These are phyloP conservation scores for Geotrichum restrictum DNA, from an alignment of 1,139 yeast species.

Conservation along the genomic window DNA sequence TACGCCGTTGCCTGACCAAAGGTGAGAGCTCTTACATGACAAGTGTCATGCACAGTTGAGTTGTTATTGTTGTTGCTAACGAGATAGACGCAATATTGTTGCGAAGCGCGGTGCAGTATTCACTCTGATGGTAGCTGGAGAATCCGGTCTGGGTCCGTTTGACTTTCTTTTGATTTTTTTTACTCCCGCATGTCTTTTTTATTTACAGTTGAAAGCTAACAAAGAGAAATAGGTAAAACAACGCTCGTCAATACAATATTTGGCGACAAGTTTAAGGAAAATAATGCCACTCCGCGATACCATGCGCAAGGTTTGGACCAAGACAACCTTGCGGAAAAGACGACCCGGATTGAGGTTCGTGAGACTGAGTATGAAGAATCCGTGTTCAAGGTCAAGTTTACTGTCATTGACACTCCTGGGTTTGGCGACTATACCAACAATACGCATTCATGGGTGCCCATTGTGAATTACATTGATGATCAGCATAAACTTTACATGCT, in stretches of 20 bases:
- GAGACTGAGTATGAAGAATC: constrained; percentile 50
- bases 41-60: neutral
- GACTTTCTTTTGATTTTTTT: too few relatives aligned
- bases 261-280: constrained; percentile 44
- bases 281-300: constrained; percentile 25
- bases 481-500: constrained; percentile 56
- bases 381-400: constrained; percentile 49
- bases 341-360: constrained; percentile 42
- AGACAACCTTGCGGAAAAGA: constrained; percentile 31
- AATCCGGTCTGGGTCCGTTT: constrained; percentile 68
- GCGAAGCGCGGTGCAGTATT: constrained; percentile 78
- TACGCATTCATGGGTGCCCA: constrained; percentile 54
- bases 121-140: constrained; percentile 89
- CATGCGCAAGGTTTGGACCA: constrained; percentile 32
- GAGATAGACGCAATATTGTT: constrained; percentile 61
- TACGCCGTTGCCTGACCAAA: constrained; percentile 79
- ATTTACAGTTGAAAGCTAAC: too few relatives aligned
- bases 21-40: constrained; percentile 45
- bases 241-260: constrained; percentile 84
- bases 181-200: too few relatives aligned
- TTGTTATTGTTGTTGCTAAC: neutral
- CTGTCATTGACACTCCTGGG: constrained; percentile 68
- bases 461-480: constrained; percentile 56
- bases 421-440: constrained; percentile 72
- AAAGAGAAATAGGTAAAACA: constrained; percentile 56